phyloP scores from a whole-genome alignment of 495 filamentous ascomycete species.

The Penicillium atrosanguineum region DNA sequence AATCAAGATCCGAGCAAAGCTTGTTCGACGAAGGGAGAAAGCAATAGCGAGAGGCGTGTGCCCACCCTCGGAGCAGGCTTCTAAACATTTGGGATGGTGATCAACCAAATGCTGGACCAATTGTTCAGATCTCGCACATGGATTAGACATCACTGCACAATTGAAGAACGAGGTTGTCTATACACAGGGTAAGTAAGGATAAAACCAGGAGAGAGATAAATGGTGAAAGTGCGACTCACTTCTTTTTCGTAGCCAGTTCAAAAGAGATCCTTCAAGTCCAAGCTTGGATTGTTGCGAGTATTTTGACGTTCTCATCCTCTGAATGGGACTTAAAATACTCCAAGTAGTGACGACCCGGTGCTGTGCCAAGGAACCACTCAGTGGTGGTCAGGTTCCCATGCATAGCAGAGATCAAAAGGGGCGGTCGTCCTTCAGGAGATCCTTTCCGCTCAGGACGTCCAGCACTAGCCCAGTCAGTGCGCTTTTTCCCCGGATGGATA shows the following conservation, averaged over 20 bases:
- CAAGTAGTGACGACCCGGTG: constrained; percentile 57
- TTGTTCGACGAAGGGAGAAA: constrained; percentile 45
- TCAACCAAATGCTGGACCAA: constrained; percentile 62
- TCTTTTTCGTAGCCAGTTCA: constrained; percentile 57
- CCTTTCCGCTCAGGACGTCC: constrained; percentile 35
- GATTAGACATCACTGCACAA: constrained; percentile 53
- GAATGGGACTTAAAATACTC: constrained; percentile 59
- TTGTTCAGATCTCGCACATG: constrained; percentile 39
- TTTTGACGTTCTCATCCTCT: constrained; percentile 54
- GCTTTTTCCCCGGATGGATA: constrained; percentile 73
- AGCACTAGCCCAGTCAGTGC: constrained; percentile 59
- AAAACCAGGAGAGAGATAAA: neutral
- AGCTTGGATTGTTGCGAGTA: constrained; percentile 48
- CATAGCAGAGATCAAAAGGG: constrained; percentile 57
- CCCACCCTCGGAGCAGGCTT: constrained; percentile 52
- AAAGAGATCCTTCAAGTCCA: constrained; percentile 58
- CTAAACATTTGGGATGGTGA: constrained; percentile 54
- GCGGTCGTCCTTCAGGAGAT: constrained; percentile 36
- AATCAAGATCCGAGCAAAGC: constrained; percentile 58
- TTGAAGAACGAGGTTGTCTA: constrained; percentile 67
- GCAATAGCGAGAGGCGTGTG: constrained; percentile 62
- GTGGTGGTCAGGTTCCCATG: constrained; percentile 56
- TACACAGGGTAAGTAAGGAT: neutral
- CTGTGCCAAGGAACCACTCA: constrained; percentile 69
- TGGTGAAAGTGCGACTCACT: constrained; percentile 26